Evolutionary conservation across 1,284 basidiomycete species (phyloP).

Genomic region (Puccinia hordei): DNA sequence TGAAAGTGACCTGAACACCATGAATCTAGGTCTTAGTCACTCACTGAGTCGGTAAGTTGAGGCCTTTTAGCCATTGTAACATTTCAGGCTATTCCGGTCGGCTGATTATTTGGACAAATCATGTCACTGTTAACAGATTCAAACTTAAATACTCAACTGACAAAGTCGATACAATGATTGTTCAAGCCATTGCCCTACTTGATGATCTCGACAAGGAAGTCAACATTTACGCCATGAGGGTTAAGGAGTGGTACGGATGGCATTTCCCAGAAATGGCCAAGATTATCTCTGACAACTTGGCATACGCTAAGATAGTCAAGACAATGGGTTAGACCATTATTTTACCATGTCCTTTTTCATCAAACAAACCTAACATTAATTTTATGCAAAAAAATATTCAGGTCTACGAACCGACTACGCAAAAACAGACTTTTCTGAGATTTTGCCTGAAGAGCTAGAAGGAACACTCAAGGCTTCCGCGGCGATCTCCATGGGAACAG

Average conservation of each 20-base stretch:
- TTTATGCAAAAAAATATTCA: constrained; percentile 44
- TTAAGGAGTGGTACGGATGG: constrained; percentile 64
- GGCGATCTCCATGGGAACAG: constrained; percentile 97
- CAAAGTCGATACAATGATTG: constrained; percentile 99
- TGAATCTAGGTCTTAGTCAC: constrained; percentile 96
- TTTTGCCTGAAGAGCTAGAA: constrained; percentile 94
- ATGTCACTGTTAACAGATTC: constrained; percentile 67
- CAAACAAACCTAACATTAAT: constrained; percentile 38
- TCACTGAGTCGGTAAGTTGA: constrained; percentile 77
- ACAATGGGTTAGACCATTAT: constrained; percentile 51
- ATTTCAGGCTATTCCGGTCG: background rate
- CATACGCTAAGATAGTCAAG: constrained; percentile 89
- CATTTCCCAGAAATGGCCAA: constrained; percentile 79
- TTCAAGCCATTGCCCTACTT: constrained; percentile 96
- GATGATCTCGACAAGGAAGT: constrained; percentile 99
- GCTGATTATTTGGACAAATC: background rate
- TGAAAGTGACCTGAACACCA: constrained; percentile 90
- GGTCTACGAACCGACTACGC: constrained; percentile 78
- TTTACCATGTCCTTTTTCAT: background rate
- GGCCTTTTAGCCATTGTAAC: background rate
- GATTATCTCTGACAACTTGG: constrained; percentile 94
- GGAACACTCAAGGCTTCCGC: constrained; percentile 86
- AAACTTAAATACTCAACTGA: constrained; percentile 99
- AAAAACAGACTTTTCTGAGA: constrained; percentile 78
- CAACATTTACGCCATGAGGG: constrained; percentile 98